Base-by-base conservation (phyloP, 768 basidiomycete species). In the Phlebiopsis flavidoalba region DNA sequence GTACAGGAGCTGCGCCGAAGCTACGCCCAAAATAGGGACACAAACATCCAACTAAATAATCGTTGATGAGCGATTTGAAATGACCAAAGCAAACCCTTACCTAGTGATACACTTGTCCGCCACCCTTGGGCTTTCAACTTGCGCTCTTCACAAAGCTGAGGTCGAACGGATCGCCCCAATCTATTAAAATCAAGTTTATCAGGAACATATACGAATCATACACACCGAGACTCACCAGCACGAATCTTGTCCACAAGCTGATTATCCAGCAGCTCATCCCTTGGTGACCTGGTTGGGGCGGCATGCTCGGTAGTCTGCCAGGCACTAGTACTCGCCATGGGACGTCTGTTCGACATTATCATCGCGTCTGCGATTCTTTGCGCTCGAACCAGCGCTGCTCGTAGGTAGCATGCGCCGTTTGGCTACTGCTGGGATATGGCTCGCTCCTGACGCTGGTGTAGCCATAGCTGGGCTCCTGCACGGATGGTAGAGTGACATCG, bases 101-200 rank as follows among this genome's bases (percentile, higher is more conserved):
- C 57, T 50, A 62, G 7, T 48, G 1, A 37, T 58, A 58, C 57
- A 49, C 46, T 11, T 31, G n/a, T 21, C 22, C 17, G 24, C 15
- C 24, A 31, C 22, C 47, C n/a, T 10, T 26, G 19, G 12, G 10
- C 47, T 17, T 33, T 43, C 49, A 62, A 36, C 57, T 66, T 11
- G 59, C 43, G 54, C 55, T 64, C 66, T 70, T 70, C 52, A 72
- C 37, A 26, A 60, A 21, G 14, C 65, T 59, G 33, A 72, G 68
- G 35, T 72, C 68, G 51, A 72, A 67, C 11, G 72, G 72, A 52
- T 72, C 72, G n/a, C 72, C 72, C 26, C 71, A 67, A 24, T 65
- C 72, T 72, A 57, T 21, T 35, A 24, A 49, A 11, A 35, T 17
- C 35, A 51, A 12, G 22, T 31, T 12, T 8, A 49, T 3, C 6